These are phyloP conservation scores for Hymenoscyphus salicellus DNA, from an alignment of 2,329 filamentous ascomycete genomes.

Conservation along the genomic window DNA sequence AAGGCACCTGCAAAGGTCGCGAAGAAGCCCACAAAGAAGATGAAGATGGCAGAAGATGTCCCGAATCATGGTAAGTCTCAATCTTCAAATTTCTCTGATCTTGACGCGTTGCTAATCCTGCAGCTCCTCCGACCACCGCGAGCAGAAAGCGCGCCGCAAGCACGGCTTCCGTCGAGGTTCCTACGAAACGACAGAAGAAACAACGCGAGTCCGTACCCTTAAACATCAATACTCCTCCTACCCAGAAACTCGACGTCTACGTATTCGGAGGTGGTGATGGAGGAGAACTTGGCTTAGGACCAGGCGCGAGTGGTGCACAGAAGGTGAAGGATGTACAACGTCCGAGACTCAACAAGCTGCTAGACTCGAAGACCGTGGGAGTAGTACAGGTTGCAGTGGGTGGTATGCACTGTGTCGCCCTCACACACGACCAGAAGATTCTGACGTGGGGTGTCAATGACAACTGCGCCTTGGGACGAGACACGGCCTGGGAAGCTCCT, in stretches of 20 bases:
- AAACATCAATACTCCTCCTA: constrained; percentile 60
- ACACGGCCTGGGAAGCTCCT: constrained; percentile 67
- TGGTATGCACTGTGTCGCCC: constrained; percentile 74
- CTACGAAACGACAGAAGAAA: constrained; percentile 6
- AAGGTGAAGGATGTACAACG: constrained; percentile 68
- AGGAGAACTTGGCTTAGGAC: constrained; percentile 77
- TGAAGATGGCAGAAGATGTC: background rate
- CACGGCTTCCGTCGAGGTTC: background rate
- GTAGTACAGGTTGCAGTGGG: constrained; percentile 75
- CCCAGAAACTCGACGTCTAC: constrained; percentile 65
- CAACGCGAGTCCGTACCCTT: background rate
- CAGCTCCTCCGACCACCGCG: background rate
- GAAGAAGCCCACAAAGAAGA: background rate
- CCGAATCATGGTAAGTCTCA: background rate
- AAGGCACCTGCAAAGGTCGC: background rate
- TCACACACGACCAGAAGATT: constrained; percentile 77
- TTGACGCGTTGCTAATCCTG: background rate
- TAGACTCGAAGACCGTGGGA: constrained; percentile 54
- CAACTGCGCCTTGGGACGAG: constrained; percentile 72
- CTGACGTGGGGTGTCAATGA: constrained; percentile 86
- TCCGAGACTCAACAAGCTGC: constrained; percentile 63
- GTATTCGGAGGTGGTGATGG: constrained; percentile 76
- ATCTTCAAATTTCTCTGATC: background rate
- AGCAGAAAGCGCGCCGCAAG: constrained; percentile 1
- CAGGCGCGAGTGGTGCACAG: constrained; percentile 56